A percentile compares a stretch with the other conserved stretches of the same genome.
phyloP scores from a whole-genome alignment of 2,329 filamentous ascomycete species.

The Fusarium abutilonis region DNA sequence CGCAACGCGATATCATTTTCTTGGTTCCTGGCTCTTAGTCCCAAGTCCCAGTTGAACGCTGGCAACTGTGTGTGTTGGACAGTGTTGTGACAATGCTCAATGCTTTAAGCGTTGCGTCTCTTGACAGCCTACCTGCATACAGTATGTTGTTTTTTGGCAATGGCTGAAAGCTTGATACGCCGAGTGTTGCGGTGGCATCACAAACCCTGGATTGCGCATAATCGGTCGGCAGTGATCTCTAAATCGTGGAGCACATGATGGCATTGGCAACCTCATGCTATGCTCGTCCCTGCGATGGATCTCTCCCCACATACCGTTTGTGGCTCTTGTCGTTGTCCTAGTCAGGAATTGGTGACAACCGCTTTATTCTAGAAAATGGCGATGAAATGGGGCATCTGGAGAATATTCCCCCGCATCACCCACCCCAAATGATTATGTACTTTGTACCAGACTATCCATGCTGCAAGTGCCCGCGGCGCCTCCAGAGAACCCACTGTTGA shows the following conservation, averaged over 20 bases:
- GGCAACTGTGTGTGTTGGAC: not conserved
- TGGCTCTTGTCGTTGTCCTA: conserved; percentile 37
- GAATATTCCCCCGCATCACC: conserved; percentile 43
- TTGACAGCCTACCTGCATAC: not conserved
- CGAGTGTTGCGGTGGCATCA: not conserved
- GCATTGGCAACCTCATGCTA: conserved; percentile 23
- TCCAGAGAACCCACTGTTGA: conserved; percentile 38
- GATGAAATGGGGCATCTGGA: conserved; percentile 45
- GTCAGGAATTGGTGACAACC: conserved; percentile 42
- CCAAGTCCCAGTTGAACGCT: too few species aligned
- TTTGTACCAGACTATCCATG: conserved; percentile 46
- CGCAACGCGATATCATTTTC: too few species aligned
- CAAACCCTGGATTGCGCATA: conserved; percentile 8
- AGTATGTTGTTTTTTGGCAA: not conserved
- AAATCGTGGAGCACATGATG: conserved; percentile 34
- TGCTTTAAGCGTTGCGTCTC: not conserved
- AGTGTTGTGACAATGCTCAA: not conserved
- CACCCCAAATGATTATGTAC: conserved; percentile 40
- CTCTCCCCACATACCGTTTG: conserved; percentile 32
- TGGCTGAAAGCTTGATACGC: conserved; percentile 8
- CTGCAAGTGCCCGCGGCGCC: conserved; percentile 41
- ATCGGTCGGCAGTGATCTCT: conserved; percentile 4
- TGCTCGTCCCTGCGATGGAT: conserved; percentile 37
- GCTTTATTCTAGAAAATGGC: conserved; percentile 41
- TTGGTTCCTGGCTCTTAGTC: too few species aligned